Conservation (phyloP, 2,329 filamentous ascomycete genomes). For the Albifimbria verrucaria region DNA sequence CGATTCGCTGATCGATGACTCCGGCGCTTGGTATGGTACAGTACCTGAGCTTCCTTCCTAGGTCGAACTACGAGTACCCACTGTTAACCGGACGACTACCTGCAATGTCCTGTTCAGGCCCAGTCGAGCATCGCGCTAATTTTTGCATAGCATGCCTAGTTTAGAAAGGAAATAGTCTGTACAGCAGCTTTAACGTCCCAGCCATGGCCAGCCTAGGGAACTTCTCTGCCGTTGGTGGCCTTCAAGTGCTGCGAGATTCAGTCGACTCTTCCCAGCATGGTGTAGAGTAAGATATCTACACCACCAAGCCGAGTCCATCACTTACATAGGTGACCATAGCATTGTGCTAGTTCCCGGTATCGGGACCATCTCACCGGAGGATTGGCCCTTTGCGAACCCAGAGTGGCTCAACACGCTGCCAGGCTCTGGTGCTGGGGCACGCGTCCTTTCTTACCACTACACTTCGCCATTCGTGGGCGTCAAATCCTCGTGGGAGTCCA, state of each 20-base stretch:
- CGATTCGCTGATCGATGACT: too few species aligned
- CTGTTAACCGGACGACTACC: too few species aligned
- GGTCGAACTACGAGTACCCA: too few species aligned
- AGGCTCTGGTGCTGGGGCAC: background rate
- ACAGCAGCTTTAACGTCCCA: too few species aligned
- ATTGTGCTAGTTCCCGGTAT: slow-evolving; percentile 4
- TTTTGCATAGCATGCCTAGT: too few species aligned
- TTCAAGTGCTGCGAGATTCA: background rate
- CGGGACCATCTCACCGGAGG: background rate
- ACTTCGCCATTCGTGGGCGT: background rate
- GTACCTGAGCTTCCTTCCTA: too few species aligned
- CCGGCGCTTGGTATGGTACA: too few species aligned
- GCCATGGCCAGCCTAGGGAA: too few species aligned
- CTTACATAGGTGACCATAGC: background rate
- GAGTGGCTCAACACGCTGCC: slow-evolving; percentile 4
- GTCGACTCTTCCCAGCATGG: background rate
- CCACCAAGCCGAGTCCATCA: background rate
- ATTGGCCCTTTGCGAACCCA: slow-evolving; percentile 2
- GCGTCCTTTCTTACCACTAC: slow-evolving; percentile 3
- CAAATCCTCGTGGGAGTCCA: slow-evolving; percentile 5
- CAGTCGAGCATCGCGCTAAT: too few species aligned
- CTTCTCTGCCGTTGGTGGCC: too few species aligned
- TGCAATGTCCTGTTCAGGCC: too few species aligned
- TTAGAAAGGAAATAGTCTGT: too few species aligned
- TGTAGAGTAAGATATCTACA: slow-evolving; percentile 1